phyloP scores from a whole-genome alignment of 2,329 filamentous ascomycete genomes.

The Teratosphaeria nubilosa region DNA sequence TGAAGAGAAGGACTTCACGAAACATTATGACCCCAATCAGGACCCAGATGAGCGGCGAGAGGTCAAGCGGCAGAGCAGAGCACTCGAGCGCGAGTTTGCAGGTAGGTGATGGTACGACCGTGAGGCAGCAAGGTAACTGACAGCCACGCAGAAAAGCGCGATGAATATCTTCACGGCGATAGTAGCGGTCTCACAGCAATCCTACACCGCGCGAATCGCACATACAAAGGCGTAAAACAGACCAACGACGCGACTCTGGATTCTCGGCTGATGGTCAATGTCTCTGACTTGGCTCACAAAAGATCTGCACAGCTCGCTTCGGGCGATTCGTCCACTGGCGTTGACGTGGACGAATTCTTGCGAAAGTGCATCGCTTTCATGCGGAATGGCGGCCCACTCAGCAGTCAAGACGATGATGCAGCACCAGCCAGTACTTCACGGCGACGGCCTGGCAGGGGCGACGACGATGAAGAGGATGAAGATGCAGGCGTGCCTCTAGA shows the following conservation, averaged over 20 bases:
- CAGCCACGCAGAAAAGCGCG: slow-evolving; percentile 50
- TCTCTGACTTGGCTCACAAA: slow-evolving; percentile 70
- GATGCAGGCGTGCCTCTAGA: slow-evolving; percentile 70
- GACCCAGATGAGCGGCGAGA: slow-evolving; percentile 60
- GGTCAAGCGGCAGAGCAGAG: slow-evolving; percentile 60
- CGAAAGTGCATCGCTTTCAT: slow-evolving; percentile 85
- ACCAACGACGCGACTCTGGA: slow-evolving; percentile 87
- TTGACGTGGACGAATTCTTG: slow-evolving; percentile 87
- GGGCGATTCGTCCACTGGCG: slow-evolving; percentile 60
- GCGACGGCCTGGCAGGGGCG: slow-evolving; percentile 9
- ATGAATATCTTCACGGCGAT: slow-evolving; percentile 56
- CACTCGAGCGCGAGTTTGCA: slow-evolving; percentile 52
- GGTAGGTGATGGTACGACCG: slow-evolving; percentile 30
- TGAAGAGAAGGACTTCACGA: slow-evolving; percentile 21
- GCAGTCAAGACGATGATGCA: slow-evolving; percentile 40
- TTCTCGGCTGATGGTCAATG: slow-evolving; percentile 70
- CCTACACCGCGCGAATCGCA: slow-evolving; percentile 36
- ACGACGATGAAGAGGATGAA: slow-evolving; percentile 54
- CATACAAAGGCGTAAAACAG: slow-evolving; percentile 61
- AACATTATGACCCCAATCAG: slow-evolving; percentile 73
- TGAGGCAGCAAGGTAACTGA: background rate
- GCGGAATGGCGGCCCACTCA: slow-evolving; percentile 47
- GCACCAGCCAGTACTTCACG: slow-evolving; percentile 5
- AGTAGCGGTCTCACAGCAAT: slow-evolving; percentile 42
- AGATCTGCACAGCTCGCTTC: slow-evolving; percentile 65